Conservation (phyloP, 805 yeast genomes). For the Zygoascus bituminiphila region DNA sequence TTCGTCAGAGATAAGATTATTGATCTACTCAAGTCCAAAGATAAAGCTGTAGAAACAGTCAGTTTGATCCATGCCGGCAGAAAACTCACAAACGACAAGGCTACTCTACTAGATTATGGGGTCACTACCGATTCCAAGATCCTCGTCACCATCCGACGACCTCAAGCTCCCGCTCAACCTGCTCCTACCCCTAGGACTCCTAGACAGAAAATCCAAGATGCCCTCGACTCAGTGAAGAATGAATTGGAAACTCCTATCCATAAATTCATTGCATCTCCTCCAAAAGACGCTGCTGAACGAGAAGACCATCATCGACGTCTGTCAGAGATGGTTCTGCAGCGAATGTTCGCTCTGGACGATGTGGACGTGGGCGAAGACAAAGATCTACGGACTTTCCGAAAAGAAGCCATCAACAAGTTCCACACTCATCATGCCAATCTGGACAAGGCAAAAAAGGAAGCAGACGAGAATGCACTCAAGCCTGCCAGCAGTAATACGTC, state of each 20-base stretch:
- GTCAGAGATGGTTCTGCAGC: constrained; percentile 29
- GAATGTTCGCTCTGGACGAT: constrained; percentile 28
- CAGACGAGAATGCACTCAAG: not conserved
- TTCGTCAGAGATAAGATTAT: constrained; percentile 53
- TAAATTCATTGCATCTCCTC: constrained; percentile 15
- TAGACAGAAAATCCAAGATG: constrained; percentile 21
- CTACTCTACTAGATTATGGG: constrained; percentile 42
- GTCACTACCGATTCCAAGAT: constrained; percentile 47
- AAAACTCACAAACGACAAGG: constrained; percentile 34
- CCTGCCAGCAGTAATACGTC: not conserved
- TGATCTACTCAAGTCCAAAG: constrained; percentile 28
- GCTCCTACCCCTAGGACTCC: constrained; percentile 16
- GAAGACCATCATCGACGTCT: constrained; percentile 26
- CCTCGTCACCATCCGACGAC: constrained; percentile 11
- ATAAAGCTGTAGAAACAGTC: constrained; percentile 21
- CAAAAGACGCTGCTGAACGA: constrained; percentile 16
- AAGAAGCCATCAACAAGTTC: constrained; percentile 27
- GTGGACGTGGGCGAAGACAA: constrained; percentile 27
- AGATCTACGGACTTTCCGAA: constrained; percentile 26
- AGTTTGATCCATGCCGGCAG: constrained; percentile 18
- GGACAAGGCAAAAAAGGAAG: constrained; percentile 16
- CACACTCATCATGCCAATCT: constrained; percentile 25
- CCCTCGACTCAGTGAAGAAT: constrained; percentile 19
- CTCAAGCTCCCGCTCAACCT: constrained; percentile 5
- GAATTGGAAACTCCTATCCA: constrained; percentile 23